These are phyloP conservation scores for Colletotrichum eremochloae DNA, from an alignment of 2,329 filamentous ascomycete genomes.

Conservation along the genomic window DNA sequence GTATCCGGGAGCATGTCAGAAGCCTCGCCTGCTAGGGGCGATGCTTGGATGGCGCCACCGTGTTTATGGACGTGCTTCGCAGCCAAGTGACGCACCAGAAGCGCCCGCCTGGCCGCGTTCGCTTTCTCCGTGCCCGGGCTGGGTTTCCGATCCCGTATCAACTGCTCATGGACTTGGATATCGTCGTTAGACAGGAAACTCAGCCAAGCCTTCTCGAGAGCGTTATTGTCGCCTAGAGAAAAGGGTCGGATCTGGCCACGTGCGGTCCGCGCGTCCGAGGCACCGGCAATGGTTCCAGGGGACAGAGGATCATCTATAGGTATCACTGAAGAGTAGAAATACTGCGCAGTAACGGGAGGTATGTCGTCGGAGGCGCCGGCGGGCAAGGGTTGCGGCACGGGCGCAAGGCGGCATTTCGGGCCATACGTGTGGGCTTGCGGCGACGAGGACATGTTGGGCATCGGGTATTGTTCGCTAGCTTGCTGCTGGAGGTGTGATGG, in stretches of 20 bases:
- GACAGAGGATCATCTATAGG: slow-evolving; percentile 92
- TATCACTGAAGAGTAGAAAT: slow-evolving; percentile 86
- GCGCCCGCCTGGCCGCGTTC: slow-evolving; percentile 53
- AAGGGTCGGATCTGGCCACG: slow-evolving; percentile 81
- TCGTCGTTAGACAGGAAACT: slow-evolving; percentile 66
- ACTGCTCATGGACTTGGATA: slow-evolving; percentile 61
- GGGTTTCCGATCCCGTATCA: slow-evolving; percentile 50
- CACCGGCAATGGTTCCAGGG: slow-evolving; percentile 65
- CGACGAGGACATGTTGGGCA: slow-evolving; percentile 12
- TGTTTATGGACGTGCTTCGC: slow-evolving; percentile 63
- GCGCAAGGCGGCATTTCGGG: slow-evolving; percentile 69
- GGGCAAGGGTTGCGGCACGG: slow-evolving; percentile 54
- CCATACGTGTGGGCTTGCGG: slow-evolving; percentile 68
- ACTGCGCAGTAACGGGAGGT: slow-evolving; percentile 77
- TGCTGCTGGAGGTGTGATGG: neutral
- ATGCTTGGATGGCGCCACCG: slow-evolving; percentile 51
- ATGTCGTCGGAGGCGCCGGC: slow-evolving; percentile 59
- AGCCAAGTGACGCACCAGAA: slow-evolving; percentile 60
- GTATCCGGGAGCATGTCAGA: slow-evolving; percentile 49
- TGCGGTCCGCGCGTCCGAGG: slow-evolving; percentile 64
- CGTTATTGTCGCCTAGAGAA: slow-evolving; percentile 81
- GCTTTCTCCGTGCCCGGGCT: slow-evolving; percentile 51
- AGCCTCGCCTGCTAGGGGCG: slow-evolving; percentile 48
- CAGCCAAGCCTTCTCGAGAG: slow-evolving; percentile 84
- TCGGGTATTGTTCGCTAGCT: neutral